Evolutionary conservation across 2,329 filamentous ascomycete genomes (phyloP), one percentile per base, ranked within the genome.

Genomic region (Phaeosphaeria sp.): DNA sequence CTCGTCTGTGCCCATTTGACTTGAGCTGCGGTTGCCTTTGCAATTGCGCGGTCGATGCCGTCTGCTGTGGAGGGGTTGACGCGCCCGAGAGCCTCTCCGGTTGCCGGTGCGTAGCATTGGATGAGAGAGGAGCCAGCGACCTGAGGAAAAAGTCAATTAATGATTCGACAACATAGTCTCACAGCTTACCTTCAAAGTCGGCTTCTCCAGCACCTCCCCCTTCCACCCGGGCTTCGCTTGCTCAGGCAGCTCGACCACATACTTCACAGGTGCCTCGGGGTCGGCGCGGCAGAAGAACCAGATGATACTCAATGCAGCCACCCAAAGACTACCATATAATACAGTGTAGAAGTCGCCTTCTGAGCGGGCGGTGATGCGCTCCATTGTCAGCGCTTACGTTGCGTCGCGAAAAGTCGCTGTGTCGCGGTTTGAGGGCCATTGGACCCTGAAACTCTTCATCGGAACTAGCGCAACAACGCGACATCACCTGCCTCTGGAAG

Each of bases 91-190:
- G 92, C 86, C 71, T 91, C 86, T 61, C 95, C 95, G 22, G 93
- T 97, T 1, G 94, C 94, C 1, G 95, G 95, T 44, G 90, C 91
- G 76, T 95, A 95, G 79, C 92, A 96, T 79, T 92, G 91, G 59
- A 96, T 89, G 7, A 88, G 85, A 1, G 85, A 84, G 40, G 87
- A 87, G 17, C 87, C 88, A 1, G 86, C 74, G n/a, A 86, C 75
- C 83, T 87, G 57, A 2, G 13, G 3, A 3, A 3, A 27, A 18
- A 18, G 51, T 70, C 49, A 69, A 53, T 49, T 27, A 43, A 5
- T 2, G 9, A 46, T 18, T 8, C 30, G 20, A 43, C 11, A 36
- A 36, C 8, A 36, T 36, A 18, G n/a, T 13, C 40, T 13, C 8
- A n/a, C 20, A 13, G 17, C 7, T 43, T 51, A 85, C 83, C 78